phyloP scores from a whole-genome alignment of 1,284 basidiomycete genomes.

The Ustilago nuda region DNA sequence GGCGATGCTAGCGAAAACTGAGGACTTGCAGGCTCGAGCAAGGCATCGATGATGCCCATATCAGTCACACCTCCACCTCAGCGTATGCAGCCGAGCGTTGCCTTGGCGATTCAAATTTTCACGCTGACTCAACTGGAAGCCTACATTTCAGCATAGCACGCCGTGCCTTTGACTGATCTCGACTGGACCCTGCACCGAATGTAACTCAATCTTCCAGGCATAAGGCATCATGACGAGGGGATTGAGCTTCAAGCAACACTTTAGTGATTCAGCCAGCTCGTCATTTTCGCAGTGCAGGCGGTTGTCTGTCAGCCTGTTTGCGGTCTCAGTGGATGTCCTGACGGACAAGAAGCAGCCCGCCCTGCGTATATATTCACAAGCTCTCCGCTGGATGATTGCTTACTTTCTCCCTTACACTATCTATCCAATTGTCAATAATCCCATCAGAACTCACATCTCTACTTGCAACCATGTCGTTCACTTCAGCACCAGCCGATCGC shows the following conservation, averaged over 20 bases:
- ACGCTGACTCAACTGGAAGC: constrained; percentile 27
- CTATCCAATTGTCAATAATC: not conserved
- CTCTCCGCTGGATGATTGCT: not conserved
- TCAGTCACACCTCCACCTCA: constrained; percentile 40
- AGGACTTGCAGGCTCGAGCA: not conserved
- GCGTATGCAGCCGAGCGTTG: not conserved
- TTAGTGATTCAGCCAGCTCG: not conserved
- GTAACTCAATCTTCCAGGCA: constrained; percentile 3
- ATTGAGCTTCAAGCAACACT: not conserved
- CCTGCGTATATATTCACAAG: not conserved
- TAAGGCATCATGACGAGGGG: constrained; percentile 3
- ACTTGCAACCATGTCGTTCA: constrained; percentile 24
- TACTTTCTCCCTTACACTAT: not conserved
- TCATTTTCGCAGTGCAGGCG: not conserved
- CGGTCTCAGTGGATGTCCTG: not conserved
- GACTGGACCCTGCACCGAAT: constrained; percentile 5
- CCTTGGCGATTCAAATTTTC: not conserved
- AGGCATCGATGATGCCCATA: constrained; percentile 19
- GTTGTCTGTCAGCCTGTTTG: not conserved
- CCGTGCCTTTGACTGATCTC: not conserved
- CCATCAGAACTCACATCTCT: not conserved
- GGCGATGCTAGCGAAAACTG: not conserved
- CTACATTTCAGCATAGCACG: not conserved
- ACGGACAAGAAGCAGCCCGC: not conserved
- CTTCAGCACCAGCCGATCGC: constrained; percentile 34